Percentiles rank a stretch among this genome's conserved stretches.
phyloP scores from a whole-genome alignment of 345 rosid genomes.

The Aquilaria sinensis region DNA sequence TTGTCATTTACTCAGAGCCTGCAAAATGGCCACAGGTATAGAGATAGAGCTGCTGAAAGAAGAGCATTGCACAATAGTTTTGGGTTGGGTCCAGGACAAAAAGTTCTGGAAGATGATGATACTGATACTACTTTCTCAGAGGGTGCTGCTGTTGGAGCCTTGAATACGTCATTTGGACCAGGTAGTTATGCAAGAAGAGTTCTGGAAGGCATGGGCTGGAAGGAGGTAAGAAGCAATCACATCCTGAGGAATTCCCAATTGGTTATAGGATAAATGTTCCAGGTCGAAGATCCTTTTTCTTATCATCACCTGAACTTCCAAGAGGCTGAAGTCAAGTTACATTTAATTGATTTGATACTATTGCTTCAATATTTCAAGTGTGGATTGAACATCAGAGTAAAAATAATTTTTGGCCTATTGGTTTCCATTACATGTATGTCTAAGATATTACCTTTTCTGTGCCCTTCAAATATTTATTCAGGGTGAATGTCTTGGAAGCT shows the following conservation, averaged over 20 bases:
- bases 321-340: no score
- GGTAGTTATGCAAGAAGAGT: slow-evolving; percentile 80
- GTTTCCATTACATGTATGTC: not conserved
- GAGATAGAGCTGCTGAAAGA: slow-evolving; percentile 94
- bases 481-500: slow-evolving; percentile 76
- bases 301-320: no score
- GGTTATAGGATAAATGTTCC: not conserved
- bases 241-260: not conserved
- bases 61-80: slow-evolving; percentile 74
- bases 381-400: not conserved
- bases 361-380: no score
- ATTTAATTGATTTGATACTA: no score
- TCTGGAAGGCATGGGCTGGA: slow-evolving; percentile 89
- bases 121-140: slow-evolving; percentile 28
- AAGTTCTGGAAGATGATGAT: slow-evolving; percentile 23
- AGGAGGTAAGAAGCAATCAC: slow-evolving; percentile 40
- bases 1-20: slow-evolving; percentile 21
- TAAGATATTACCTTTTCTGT: not conserved
- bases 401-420: not conserved
- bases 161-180: slow-evolving; percentile 61
- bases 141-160: slow-evolving; percentile 65
- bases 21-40: slow-evolving; percentile 39
- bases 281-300: no score
- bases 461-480: slow-evolving; percentile 17
- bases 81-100: slow-evolving; percentile 87